phyloP scores from a whole-genome alignment of 2,329 filamentous ascomycete species.

The Biscogniauxia marginata region DNA sequence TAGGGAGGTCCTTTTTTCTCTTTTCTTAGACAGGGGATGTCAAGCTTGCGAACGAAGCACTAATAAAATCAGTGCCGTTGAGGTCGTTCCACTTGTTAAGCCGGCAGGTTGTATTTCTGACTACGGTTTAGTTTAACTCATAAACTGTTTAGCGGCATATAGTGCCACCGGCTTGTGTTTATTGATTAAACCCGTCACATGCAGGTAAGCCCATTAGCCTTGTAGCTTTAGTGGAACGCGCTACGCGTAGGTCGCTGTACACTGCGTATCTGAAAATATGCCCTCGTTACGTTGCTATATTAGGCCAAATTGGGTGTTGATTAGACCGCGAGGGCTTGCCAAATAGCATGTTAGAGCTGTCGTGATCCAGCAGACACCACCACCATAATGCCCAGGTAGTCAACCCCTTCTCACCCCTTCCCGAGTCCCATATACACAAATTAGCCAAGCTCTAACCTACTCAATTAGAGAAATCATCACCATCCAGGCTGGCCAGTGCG shows the following conservation, averaged over 20 bases:
- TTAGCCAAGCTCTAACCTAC: background rate
- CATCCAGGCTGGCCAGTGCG: constrained; percentile 97
- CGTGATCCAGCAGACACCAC: background rate
- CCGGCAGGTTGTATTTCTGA: too few relatives aligned
- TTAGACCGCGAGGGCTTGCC: background rate
- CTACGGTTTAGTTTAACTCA: background rate
- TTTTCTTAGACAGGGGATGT: too few relatives aligned
- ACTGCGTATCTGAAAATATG: background rate
- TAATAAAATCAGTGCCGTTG: too few relatives aligned
- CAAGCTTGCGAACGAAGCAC: too few relatives aligned
- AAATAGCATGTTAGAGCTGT: background rate
- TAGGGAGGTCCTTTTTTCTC: too few relatives aligned
- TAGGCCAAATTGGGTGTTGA: too few relatives aligned
- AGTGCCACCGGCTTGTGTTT: background rate
- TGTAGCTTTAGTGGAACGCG: background rate
- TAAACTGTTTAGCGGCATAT: background rate
- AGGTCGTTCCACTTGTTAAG: too few relatives aligned
- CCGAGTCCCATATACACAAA: too few relatives aligned
- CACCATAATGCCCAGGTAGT: background rate
- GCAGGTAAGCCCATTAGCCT: background rate
- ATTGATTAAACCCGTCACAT: background rate
- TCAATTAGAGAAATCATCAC: constrained; percentile 90
- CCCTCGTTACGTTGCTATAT: too few relatives aligned
- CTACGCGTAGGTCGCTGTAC: background rate
- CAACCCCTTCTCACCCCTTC: background rate